Evolutionary conservation across 2,329 filamentous ascomycete species (phyloP).

Genomic region (Cadophora luteo-olivacea): DNA sequence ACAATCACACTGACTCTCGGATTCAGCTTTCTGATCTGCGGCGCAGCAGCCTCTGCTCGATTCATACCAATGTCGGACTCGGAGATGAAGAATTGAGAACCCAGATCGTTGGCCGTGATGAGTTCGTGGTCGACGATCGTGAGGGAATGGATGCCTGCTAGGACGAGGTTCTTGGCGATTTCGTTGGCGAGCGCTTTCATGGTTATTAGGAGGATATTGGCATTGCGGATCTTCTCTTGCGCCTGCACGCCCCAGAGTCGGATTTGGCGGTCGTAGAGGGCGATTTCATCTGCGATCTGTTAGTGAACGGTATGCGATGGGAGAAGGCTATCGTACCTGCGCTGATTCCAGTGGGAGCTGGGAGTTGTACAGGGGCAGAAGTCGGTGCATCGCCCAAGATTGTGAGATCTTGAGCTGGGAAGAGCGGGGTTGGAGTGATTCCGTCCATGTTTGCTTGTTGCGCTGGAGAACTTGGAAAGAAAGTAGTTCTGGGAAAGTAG

Average conservation of each 20-base stretch:
- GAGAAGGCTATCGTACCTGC: constrained; percentile 43
- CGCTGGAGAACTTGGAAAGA: not conserved
- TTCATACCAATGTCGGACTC: constrained; percentile 76
- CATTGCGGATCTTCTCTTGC: constrained; percentile 88
- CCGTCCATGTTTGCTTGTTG: constrained; percentile 20
- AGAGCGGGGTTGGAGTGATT: not conserved
- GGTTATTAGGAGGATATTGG: constrained; percentile 88
- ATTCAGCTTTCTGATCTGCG: constrained; percentile 85
- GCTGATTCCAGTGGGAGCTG: constrained; percentile 42
- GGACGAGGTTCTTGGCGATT: constrained; percentile 95
- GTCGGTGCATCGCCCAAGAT: constrained; percentile 20
- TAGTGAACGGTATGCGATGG: constrained; percentile 18
- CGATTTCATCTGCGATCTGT: constrained; percentile 78
- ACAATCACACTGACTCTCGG: constrained; percentile 81
- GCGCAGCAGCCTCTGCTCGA: constrained; percentile 80
- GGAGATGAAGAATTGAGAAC: constrained; percentile 81
- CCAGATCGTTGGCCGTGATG: constrained; percentile 81
- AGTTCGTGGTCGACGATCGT: constrained; percentile 82
- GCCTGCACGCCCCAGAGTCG: constrained; percentile 96
- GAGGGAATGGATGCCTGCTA: constrained; percentile 89
- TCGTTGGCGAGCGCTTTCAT: constrained; percentile 90
- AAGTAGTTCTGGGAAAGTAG: not conserved
- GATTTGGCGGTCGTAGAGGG: constrained; percentile 96
- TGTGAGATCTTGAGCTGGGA: constrained; percentile 21
- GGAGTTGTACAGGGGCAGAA: constrained; percentile 14